Evolutionary conservation across 441 rosid species (phyloP).

Genomic region (Bruguiera hainesii): DNA sequence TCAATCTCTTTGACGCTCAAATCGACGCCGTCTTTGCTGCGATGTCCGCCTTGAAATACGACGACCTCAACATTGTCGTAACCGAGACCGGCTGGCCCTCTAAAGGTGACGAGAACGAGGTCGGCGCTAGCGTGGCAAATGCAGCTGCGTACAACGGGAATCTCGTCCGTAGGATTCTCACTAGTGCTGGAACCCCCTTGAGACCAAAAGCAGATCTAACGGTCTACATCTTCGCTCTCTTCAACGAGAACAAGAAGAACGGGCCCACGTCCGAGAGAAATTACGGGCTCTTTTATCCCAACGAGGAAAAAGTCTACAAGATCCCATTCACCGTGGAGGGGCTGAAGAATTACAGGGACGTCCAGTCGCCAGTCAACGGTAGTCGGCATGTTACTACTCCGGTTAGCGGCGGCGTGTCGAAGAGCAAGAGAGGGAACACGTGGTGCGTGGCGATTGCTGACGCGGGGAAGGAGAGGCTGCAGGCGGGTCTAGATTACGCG

Average conservation of each 20-base stretch:
- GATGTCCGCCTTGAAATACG: conserved; percentile 59
- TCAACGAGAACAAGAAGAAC: conserved; percentile 66
- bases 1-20: conserved; percentile 81
- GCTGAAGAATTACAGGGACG: conserved; percentile 44
- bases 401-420: conserved; percentile 43
- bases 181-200: conserved; percentile 80
- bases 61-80: conserved; percentile 56
- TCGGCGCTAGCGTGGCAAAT: conserved; percentile 56
- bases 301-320: conserved; percentile 66
- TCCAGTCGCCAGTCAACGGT: conserved; percentile 30
- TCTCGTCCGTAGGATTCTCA: conserved; percentile 62
- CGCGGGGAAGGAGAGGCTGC: conserved; percentile 54
- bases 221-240: conserved; percentile 73
- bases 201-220: conserved; percentile 78
- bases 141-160: conserved; percentile 90
- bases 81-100: conserved; percentile 96
- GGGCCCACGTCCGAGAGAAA: conserved; percentile 85
- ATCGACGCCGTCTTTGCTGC: conserved; percentile 93
- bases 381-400: conserved; percentile 29
- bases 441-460: conserved; percentile 86
- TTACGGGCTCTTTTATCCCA: conserved; percentile 80
- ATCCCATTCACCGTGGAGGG: conserved; percentile 63
- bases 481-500: conserved; percentile 67
- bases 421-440: conserved; percentile 57
- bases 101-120: conserved; percentile 64